Evolutionary conservation across 83 land plant species (phyloP), one percentile per base, ranked within the genome.

Genomic region (Isoetes engelmannii): DNA sequence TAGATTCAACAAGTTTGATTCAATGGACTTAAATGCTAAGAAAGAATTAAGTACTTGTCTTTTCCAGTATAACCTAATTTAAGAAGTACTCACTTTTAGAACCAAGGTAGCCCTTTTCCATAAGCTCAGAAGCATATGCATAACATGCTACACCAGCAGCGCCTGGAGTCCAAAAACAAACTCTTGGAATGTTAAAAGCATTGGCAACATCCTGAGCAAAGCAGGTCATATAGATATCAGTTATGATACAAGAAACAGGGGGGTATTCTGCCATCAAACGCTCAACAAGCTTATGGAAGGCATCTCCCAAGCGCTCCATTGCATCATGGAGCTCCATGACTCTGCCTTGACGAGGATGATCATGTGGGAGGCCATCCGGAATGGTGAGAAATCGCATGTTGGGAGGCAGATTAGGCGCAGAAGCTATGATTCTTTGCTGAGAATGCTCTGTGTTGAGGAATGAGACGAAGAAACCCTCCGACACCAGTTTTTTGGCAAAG

Each of bases 201-300:
- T 59, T 18, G 28, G 62, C 62, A 59, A 59, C 19, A 18, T 59
- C 62, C 28, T 59, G 62, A 59, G 62, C 28, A 28, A 28, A 28
- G 3, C 62, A 59, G 3, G 62, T 12, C 12, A 59, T 12, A 3
- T 19, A 59, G 12, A 12, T 4, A 4, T 59, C 62, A 9, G 62
- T 42, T 0, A 59, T 4, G 3, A 59, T 59, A 18, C 62, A 59
- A 12, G 62, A 37, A 1, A 7, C 9, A 59, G 28, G 28, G 62
- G 10, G 10, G 3, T 59, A 37, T 8, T 42, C 4, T 7, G 18
- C 62, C 12, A 59, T 42, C 12, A 59, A 37, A 8, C 19, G 3
- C 18, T 42, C 62, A 37, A 59, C 19, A 12, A 59, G 19, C 19
- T 10, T 59, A 20, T 59, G 28, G 3, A 59, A 59, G 8, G 4